Conservation (phyloP, 306 rosid species). For the Casuarina cunninghamiana region DNA sequence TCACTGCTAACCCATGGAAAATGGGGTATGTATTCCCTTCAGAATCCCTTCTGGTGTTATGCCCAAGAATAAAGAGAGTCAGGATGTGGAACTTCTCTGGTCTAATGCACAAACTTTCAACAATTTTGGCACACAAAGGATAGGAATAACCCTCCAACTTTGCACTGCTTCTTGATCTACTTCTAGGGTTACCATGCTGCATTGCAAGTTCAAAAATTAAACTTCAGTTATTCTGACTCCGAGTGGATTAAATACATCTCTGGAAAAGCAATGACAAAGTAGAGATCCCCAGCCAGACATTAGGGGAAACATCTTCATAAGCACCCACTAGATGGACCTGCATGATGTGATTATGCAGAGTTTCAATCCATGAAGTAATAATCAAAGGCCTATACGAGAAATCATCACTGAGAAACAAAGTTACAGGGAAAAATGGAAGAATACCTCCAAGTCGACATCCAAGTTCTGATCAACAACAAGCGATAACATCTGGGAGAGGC, state of each 20-base stretch:
- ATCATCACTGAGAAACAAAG: slow-evolving; percentile 5
- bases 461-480: slow-evolving; percentile 35
- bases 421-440: slow-evolving; percentile 12
- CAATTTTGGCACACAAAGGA: slow-evolving; percentile 67
- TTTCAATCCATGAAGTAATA: slow-evolving; percentile 16
- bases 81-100: slow-evolving; percentile 68
- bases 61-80: slow-evolving; percentile 74
- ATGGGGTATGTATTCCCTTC: slow-evolving; percentile 56
- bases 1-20: slow-evolving; percentile 73
- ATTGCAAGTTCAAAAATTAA: slow-evolving; percentile 50
- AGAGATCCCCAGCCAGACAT: slow-evolving; percentile 53
- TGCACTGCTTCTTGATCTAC: slow-evolving; percentile 31
- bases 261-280: slow-evolving; percentile 48
- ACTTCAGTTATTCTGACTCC: slow-evolving; percentile 40
- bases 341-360: slow-evolving; percentile 21
- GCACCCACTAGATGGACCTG: slow-evolving; percentile 91
- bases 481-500: slow-evolving; percentile 75
- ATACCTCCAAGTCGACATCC: slow-evolving; percentile 65
- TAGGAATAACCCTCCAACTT: slow-evolving; percentile 58
- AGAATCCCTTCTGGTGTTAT: slow-evolving; percentile 70
- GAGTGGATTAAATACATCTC: slow-evolving; percentile 31
- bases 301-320: slow-evolving; percentile 66
- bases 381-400: slow-evolving; percentile 1
- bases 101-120: slow-evolving; percentile 54
- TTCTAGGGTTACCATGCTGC: slow-evolving; percentile 57